Conservation (phyloP, 2,329 filamentous ascomycete genomes). For the Ophiosphaerella herpotricha region DNA sequence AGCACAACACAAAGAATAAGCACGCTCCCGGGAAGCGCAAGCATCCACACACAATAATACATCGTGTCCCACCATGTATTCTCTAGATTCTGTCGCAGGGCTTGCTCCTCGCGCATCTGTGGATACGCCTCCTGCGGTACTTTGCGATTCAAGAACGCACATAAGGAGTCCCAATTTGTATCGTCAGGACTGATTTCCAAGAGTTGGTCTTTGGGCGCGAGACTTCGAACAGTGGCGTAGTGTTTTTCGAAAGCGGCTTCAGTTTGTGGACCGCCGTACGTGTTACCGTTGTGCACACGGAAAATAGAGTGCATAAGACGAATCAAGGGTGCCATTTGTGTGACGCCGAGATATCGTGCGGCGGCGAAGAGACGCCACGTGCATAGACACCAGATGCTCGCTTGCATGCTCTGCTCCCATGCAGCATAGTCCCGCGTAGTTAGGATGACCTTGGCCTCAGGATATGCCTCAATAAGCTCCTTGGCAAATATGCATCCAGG, state of each 20-base stretch:
- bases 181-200: slow-evolving; percentile 33
- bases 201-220: slow-evolving; percentile 26
- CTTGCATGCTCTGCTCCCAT: slow-evolving; percentile 34
- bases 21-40: slow-evolving; percentile 18
- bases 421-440: slow-evolving; percentile 33
- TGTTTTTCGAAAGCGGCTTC: slow-evolving; percentile 29
- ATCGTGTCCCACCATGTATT: slow-evolving; percentile 28
- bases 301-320: slow-evolving; percentile 29
- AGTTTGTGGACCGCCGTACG: slow-evolving; percentile 24
- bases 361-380: slow-evolving; percentile 27
- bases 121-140: slow-evolving; percentile 29
- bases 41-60: slow-evolving; percentile 22
- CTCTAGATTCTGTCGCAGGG: slow-evolving; percentile 22
- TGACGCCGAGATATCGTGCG: slow-evolving; percentile 23
- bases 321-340: slow-evolving; percentile 30
- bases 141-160: slow-evolving; percentile 29
- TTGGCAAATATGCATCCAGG: slow-evolving; percentile 35
- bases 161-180: slow-evolving; percentile 32
- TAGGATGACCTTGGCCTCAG: slow-evolving; percentile 40
- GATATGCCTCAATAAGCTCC: slow-evolving; percentile 38
- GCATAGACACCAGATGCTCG: slow-evolving; percentile 31
- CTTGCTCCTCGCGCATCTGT: slow-evolving; percentile 22
- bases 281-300: slow-evolving; percentile 27
- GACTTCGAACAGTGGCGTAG: slow-evolving; percentile 26
- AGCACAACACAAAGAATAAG: slow-evolving; percentile 4